Evolutionary conservation across 23 red algal species (phyloP).

Genomic region (Gracilaria vermiculophylla): DNA sequence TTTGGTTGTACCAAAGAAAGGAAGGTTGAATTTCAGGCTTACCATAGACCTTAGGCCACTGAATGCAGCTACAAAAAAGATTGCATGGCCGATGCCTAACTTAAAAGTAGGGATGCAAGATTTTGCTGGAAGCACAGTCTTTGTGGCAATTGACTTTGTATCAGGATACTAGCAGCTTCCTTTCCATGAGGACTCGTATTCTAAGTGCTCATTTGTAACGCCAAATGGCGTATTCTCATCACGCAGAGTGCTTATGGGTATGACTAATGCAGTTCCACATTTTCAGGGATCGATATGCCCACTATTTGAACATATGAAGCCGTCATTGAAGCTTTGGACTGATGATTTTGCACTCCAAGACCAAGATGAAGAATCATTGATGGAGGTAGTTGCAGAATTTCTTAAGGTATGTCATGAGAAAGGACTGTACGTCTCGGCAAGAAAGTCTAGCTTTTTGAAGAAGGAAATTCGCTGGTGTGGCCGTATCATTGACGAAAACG

Average conservation of each 20-base stretch:
- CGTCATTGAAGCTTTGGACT: constrained; percentile 22
- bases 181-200: constrained; percentile 5
- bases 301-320: not conserved
- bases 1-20: too few relatives aligned
- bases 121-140: constrained; percentile 13
- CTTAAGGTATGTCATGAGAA: not conserved
- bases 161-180: constrained; percentile 40
- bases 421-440: not conserved
- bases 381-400: not conserved
- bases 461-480: constrained; percentile 39
- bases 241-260: constrained; percentile 1
- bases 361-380: not conserved
- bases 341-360: constrained; percentile 45
- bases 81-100: constrained; percentile 53
- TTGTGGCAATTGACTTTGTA: constrained; percentile 32
- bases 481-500: not conserved
- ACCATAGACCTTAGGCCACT: too few relatives aligned
- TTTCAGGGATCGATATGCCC: constrained; percentile 13
- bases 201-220: not conserved
- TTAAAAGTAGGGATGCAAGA: constrained; percentile 22
- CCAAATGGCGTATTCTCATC: not conserved
- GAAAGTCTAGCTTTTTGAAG: not conserved
- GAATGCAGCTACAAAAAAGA: too few relatives aligned
- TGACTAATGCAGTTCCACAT: constrained; percentile 11
- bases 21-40: too few relatives aligned